Base-by-base conservation (phyloP, 805 yeast species). In the Tetrapisispora pingtungensis region DNA sequence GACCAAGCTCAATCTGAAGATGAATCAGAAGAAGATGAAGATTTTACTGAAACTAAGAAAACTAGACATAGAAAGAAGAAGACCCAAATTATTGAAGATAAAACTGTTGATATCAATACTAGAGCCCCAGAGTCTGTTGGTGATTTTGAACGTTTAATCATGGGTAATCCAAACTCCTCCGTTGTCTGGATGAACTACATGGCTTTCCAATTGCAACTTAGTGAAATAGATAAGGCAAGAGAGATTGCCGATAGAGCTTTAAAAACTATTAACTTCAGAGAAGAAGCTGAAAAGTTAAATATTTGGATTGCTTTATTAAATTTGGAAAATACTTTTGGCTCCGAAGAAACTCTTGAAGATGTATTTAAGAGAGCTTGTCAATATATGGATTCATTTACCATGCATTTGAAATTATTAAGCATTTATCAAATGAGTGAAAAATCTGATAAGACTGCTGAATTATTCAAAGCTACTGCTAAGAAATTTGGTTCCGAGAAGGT, bases 121-220 rank as follows among this genome's bases (percentile, higher is more conserved):
- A 75, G 88, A 55, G 84, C 89, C 14, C 98, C 98, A 33, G 94
- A 90, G 65, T 87, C 97, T 46, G 84, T 79, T 36, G 69, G 80
- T 39, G 99, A 93, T 64, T 93, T 88, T 57, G 99, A 93, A 67
- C 79, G 98, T 58, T 68, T 93, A 52, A 73, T 93, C 44, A 75
- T 93, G 48, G 94, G 97, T 61, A 84, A 84, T 60, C 97, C 98
- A 40, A 83, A 86, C 69, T 86, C 96, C 3, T 90, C 98, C 1
- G 76, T 89, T 31, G 66, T 87, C 46, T 93, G 98, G 98, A 90
- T 93, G 85, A 86, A 89, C 67, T 93, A 84, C 67, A 93, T 93
- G 96, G 89, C 97, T 4, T 93, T 90, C 82, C 96, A 89, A 65
- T 73, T 93, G 51, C 96, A 89, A 65, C 72, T 90, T 50, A 84